These are phyloP conservation scores for Rehmannia glutinosa DNA, from an alignment of 257 asterid species.

Conservation along the genomic window DNA sequence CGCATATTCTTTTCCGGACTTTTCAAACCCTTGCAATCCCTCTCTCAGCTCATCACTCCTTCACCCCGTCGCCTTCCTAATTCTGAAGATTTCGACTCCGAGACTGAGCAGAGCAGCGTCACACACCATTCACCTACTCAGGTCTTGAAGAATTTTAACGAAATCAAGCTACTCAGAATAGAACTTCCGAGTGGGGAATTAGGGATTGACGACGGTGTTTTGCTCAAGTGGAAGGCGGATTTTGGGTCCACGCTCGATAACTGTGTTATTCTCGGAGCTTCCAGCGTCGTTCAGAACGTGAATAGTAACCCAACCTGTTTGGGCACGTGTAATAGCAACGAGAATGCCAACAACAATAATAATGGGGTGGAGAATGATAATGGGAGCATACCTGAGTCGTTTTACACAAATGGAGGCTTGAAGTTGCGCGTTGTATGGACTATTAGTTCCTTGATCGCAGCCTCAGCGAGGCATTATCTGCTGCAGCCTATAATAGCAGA, in stretches of 20 bases:
- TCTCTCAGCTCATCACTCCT: constrained; percentile 57
- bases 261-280: constrained; percentile 78
- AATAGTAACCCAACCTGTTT: neutral
- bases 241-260: constrained; percentile 72
- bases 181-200: constrained; percentile 70
- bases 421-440: constrained; percentile 76
- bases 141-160: constrained; percentile 64
- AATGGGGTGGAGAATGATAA: constrained; percentile 38
- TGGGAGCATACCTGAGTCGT: constrained; percentile 66
- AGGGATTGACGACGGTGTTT: constrained; percentile 63
- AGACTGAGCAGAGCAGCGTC: constrained; percentile 34
- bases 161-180: constrained; percentile 47
- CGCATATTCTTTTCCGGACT: constrained; percentile 53
- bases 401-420: constrained; percentile 70
- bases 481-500: constrained; percentile 67
- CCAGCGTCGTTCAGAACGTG: constrained; percentile 34
- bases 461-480: constrained; percentile 72
- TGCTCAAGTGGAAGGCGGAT: constrained; percentile 74
- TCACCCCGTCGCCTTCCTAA: constrained; percentile 33
- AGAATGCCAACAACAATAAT: neutral
- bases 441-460: constrained; percentile 71
- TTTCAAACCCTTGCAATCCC: constrained; percentile 66
- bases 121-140: constrained; percentile 79
- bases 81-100: constrained; percentile 28
- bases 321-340: constrained; percentile 7